phyloP scores from a whole-genome alignment of 805 yeast genomes.

The Wickerhamomyces hampshirensis region DNA sequence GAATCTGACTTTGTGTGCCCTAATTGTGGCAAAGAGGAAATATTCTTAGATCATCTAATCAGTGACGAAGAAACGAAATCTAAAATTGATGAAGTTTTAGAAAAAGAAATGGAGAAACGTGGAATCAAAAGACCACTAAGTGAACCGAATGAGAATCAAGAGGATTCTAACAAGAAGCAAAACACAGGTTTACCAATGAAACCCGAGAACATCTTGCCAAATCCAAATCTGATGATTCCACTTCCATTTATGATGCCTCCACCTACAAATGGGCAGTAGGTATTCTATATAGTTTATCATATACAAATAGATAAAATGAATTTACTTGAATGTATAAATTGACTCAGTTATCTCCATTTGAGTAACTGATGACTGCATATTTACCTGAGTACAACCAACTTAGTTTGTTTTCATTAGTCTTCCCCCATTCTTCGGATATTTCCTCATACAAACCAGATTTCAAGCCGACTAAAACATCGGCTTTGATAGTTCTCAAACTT shows the following conservation, averaged over 20 bases:
- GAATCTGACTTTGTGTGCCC: slow-evolving; percentile 92
- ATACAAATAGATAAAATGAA: too few species aligned
- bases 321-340: neutral
- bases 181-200: slow-evolving; percentile 6
- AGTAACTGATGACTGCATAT: slow-evolving; percentile 83
- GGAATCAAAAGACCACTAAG: slow-evolving; percentile 23
- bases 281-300: too few species aligned
- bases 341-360: slow-evolving; percentile 30
- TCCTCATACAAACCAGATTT: slow-evolving; percentile 66
- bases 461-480: slow-evolving; percentile 91
- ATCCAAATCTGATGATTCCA: slow-evolving; percentile 1
- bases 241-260: neutral
- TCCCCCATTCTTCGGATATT: slow-evolving; percentile 53
- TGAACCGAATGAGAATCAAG: slow-evolving; percentile 6
- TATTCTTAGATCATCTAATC: slow-evolving; percentile 66
- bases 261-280: too few species aligned
- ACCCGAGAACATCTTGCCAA: too few species aligned
- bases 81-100: slow-evolving; percentile 48
- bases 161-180: slow-evolving; percentile 13
- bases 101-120: slow-evolving; percentile 29
- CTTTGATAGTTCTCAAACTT: slow-evolving; percentile 89
- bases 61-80: slow-evolving; percentile 56
- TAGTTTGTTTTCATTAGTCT: slow-evolving; percentile 60
- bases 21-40: slow-evolving; percentile 68
- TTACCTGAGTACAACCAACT: slow-evolving; percentile 89